Evolutionary conservation across 1,284 basidiomycete genomes (phyloP), one percentile per base, ranked within the genome.

Genomic region (Volvariella surrecta): DNA sequence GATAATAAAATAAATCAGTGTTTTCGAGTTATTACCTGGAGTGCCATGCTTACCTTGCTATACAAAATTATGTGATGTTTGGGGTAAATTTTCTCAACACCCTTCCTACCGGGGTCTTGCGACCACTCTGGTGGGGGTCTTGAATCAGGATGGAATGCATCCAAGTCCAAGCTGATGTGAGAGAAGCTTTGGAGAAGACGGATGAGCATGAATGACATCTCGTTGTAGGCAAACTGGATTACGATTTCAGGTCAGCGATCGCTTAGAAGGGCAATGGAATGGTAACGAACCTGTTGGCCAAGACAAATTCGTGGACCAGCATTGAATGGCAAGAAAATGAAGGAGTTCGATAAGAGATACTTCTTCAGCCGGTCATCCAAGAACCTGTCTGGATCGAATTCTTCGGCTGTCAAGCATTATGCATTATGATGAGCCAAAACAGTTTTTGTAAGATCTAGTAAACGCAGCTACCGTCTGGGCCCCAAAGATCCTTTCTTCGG

Each of bases 401-500:
- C n/a, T n/a, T n/a, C n/a, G n/a, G n/a, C n/a, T n/a, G n/a, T n/a
- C 18, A 32, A n/a, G n/a, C n/a, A n/a, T n/a, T 37, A 17, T 20
- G 31, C 9, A n/a, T n/a, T 32, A 32, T 9, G 30, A 32, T 32
- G 30, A n/a, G n/a, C 30, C n/a, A n/a, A n/a, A n/a, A n/a, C n/a
- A n/a, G 11, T 11, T 37, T 9, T 37, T 37, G 8, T 15, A 19
- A 30, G 7, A 15, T 18, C 40, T 16, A n/a, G 20, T 28, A 8
- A 13, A 15, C 20, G 15, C 16, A 41, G 57, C 42, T 55, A 71
- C 73, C 79, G 52, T 80, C 77, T 0, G 77, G 74, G 3, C 80
- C 80, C 82, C 81, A 84, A 0, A 82, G 63, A 46, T 82, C 76
- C 40, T 61, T 69, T 16, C 76, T 66, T 24, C 80, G 63, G 22